Evolutionary conservation across 2,329 filamentous ascomycete species (phyloP), one percentile per base, ranked within the genome.

Genomic region (Rhynchosporium graminicola): DNA sequence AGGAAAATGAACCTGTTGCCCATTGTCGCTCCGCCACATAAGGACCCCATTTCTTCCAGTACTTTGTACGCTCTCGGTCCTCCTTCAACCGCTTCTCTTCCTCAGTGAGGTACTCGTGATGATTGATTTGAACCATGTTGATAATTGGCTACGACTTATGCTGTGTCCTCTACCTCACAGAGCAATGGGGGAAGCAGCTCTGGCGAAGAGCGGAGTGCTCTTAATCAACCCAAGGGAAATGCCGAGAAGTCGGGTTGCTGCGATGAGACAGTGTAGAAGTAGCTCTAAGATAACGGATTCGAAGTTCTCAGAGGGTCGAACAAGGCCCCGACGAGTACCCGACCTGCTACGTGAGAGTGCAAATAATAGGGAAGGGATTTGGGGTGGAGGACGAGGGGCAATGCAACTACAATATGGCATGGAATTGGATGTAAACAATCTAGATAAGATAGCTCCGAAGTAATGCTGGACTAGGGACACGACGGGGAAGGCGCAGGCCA

Each of bases 41-140:
- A 29, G 93, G 89, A 60, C 94, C 94, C 92, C 93, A 97, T 86
- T 89, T 92, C 85, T 98, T 98, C 94, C 94, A 98, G 80, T 98
- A 98, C 76, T 91, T 94, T 68, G 79, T 84, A 67, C 88, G 88
- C 68, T 94, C 86, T 63, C 87, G 86, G 77, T 98, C 94, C 74
- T 97, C 87, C 74, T 89, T 89, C 70, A 98, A 83, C 56, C 95
- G 89, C 77, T 89, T 90, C 82, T 98, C 94, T 79, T 98, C 94
- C 77, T 90, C 88, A 64, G 90, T 92, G 74, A 94, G 83, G 77
- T 92, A 93, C 75, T 95, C 90, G 77, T 95, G 87, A 74, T 89
- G 87, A 77, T 96, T 92, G 74, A 95, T 88, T 73, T 96, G 84
- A 75, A 97, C 93, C 94, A 98, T 98, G 62, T 69, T 77, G 74